Percentiles rank a stretch among this genome's conserved stretches.
Evolutionary conservation across 192 early-diverging fungal species (phyloP).

Genomic region (Chytriomyces sp.): DNA sequence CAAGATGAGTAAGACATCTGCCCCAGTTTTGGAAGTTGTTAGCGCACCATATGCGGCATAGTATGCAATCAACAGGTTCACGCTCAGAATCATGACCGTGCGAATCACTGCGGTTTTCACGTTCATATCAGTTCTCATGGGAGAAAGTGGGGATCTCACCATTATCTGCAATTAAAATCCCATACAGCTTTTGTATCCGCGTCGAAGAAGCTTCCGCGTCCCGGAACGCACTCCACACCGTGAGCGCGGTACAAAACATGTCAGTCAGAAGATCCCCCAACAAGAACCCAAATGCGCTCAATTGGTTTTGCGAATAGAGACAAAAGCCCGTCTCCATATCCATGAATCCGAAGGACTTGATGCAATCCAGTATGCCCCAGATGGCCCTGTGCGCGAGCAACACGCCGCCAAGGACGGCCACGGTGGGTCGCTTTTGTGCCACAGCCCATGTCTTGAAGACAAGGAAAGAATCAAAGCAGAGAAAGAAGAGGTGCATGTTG

Average conservation of each 20-base stretch:
- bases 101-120: background rate
- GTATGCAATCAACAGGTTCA: background rate
- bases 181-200: background rate
- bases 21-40: background rate
- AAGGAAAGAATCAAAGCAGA: background rate
- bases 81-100: background rate
- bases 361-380: background rate
- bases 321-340: background rate
- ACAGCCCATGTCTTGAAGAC: background rate
- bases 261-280: background rate
- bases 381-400: background rate
- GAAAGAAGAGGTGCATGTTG: background rate
- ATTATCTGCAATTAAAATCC: background rate
- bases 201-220: background rate
- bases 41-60: background rate
- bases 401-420: background rate
- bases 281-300: background rate
- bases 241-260: background rate
- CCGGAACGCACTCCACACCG: background rate
- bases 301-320: background rate
- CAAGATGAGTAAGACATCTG: background rate
- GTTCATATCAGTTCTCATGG: background rate
- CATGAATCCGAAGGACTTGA: background rate
- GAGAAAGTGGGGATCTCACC: background rate
- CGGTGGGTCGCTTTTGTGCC: background rate